These are phyloP conservation scores for Botrytis hyacinthi DNA, from an alignment of 2,329 filamentous ascomycete genomes.

Conservation along the genomic window DNA sequence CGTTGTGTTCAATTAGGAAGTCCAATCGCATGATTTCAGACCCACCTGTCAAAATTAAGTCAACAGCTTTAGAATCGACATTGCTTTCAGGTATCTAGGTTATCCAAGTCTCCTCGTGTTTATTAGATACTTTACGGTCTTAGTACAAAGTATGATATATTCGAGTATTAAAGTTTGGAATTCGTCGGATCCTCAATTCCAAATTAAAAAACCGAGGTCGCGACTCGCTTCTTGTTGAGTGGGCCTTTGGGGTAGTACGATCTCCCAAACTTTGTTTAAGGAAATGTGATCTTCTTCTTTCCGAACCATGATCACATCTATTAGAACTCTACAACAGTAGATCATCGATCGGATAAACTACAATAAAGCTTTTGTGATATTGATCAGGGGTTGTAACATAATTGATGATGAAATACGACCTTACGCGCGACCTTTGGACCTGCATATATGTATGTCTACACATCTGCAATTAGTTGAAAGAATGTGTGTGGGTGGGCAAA, in stretches of 20 bases:
- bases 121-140: neutral
- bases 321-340: neutral
- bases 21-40: neutral
- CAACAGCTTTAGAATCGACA: neutral
- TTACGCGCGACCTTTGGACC: constrained; percentile 4
- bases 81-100: neutral
- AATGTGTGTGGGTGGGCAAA: neutral
- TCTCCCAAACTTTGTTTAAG: neutral
- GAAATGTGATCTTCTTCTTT: neutral
- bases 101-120: neutral
- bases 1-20: neutral
- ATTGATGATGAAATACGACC: constrained; percentile 1
- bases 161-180: neutral
- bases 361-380: neutral
- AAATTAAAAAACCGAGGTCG: neutral
- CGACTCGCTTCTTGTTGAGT: constrained; percentile 2
- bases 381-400: neutral
- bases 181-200: neutral
- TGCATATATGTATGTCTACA: neutral
- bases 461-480: neutral
- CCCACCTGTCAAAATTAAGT: neutral
- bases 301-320: neutral
- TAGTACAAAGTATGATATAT: neutral
- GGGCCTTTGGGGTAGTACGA: constrained; percentile 2
- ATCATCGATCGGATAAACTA: neutral